A percentile compares a stretch with the other conserved stretches of the same genome.
Conservation (phyloP, 495 filamentous ascomycete genomes). For the Talaromyces borbonicus region DNA sequence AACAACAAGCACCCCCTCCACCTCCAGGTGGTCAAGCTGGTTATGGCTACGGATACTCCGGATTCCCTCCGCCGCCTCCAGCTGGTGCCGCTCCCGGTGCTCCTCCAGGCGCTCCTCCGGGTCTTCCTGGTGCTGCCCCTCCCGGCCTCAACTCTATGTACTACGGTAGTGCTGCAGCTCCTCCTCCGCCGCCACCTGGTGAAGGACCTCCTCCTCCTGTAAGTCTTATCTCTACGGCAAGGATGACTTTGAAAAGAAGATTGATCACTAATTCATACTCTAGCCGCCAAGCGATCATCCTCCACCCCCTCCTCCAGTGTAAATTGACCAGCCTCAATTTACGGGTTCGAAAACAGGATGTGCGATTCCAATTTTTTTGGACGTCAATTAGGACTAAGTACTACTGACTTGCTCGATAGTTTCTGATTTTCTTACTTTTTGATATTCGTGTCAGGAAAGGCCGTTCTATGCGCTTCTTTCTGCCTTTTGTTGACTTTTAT, state of each 20-base stretch:
- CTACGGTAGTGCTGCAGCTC: conserved; percentile 41
- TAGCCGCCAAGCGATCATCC: conserved; percentile 61
- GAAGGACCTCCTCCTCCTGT: conserved; percentile 62
- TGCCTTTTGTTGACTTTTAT: no score
- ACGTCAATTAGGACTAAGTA: no score
- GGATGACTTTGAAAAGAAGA: neutral
- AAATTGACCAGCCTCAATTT: conserved; percentile 7
- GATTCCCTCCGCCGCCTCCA: conserved; percentile 44
- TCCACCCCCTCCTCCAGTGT: conserved; percentile 55
- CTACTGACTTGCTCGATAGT: conserved; percentile 6
- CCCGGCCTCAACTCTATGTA: conserved; percentile 62
- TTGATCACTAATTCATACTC: conserved; percentile 10
- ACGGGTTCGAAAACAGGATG: neutral
- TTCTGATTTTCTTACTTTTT: neutral
- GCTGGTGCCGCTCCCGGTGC: conserved; percentile 51
- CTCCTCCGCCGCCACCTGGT: conserved; percentile 45
- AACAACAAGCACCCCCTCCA: conserved; percentile 48
- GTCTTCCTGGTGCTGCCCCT: conserved; percentile 60
- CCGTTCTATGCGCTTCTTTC: no score
- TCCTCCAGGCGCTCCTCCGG: conserved; percentile 52
- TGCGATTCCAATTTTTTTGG: neutral
- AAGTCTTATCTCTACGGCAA: conserved; percentile 13
- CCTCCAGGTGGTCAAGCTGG: conserved; percentile 38
- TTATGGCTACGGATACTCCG: conserved; percentile 47
- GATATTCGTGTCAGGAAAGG: no score